These are phyloP conservation scores for Ceratocystis destructans DNA, from an alignment of 2,329 filamentous ascomycete species.

Conservation along the genomic window DNA sequence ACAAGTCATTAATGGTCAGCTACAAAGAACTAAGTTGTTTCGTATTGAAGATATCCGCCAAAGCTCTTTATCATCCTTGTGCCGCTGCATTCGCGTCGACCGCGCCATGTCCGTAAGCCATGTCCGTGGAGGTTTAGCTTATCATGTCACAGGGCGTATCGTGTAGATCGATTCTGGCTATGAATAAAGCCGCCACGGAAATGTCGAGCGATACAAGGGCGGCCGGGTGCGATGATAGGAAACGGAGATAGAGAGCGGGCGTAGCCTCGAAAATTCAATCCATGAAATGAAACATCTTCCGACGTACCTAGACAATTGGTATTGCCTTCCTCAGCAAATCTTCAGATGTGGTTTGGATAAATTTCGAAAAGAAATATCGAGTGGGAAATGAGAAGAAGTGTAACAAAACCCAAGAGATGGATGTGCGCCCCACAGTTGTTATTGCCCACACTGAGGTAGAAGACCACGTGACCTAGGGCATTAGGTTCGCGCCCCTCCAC, in stretches of 20 bases:
- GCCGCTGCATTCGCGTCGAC: neutral
- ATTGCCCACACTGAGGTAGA: neutral
- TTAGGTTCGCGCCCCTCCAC: conserved; percentile 19
- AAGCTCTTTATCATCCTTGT: neutral
- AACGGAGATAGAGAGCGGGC: conserved; percentile 5
- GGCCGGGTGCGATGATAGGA: conserved; percentile 14
- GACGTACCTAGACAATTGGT: conserved; percentile 50
- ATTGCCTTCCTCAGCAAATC: conserved; percentile 51
- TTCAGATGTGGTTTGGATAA: conserved; percentile 35
- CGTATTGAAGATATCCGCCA: neutral
- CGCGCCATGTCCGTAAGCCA: neutral
- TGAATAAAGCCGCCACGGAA: neutral
- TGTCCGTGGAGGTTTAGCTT: neutral
- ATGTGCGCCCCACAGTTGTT: conserved; percentile 22
- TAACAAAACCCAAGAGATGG: conserved; percentile 22
- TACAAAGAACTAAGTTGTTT: conserved; percentile 24
- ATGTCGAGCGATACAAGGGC: conserved; percentile 10
- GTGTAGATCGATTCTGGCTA: neutral
- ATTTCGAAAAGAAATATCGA: conserved; percentile 25
- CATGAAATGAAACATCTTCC: conserved; percentile 33
- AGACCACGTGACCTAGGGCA: conserved; percentile 20
- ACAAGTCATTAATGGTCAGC: conserved; percentile 23
- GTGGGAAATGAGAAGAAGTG: neutral
- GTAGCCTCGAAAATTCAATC: conserved; percentile 11
- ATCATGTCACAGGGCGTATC: neutral